phyloP scores from a whole-genome alignment of 192 early-diverging fungal species.

The Tieghemiomyces parasiticus region DNA sequence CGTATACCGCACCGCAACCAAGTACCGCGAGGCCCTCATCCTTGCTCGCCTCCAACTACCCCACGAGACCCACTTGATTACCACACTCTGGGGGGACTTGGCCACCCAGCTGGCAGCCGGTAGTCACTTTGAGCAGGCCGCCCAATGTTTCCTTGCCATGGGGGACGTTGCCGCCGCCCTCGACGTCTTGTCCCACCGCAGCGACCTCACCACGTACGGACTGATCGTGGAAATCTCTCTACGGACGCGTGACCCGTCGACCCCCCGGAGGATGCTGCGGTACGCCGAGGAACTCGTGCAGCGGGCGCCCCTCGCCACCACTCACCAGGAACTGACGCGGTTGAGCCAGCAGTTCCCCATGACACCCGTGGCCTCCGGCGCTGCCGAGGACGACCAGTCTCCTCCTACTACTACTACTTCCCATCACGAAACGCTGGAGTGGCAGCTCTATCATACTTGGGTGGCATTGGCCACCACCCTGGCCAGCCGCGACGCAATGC shows the following conservation, averaged over 20 bases:
- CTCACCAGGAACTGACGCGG: too few species aligned
- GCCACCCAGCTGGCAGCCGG: not conserved
- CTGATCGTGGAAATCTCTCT: not conserved
- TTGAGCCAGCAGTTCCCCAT: too few species aligned
- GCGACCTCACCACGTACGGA: not conserved
- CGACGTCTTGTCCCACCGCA: not conserved
- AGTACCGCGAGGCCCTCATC: not conserved
- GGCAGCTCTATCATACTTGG: too few species aligned
- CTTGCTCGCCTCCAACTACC: not conserved
- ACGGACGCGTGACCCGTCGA: not conserved
- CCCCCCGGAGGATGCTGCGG: not conserved
- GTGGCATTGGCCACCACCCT: too few species aligned
- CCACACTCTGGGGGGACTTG: not conserved
- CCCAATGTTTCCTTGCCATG: not conserved
- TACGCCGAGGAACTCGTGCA: not conserved
- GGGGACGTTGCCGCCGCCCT: not conserved
- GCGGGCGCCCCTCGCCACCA: too few species aligned
- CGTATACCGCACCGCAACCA: not conserved
- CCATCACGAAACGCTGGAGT: too few species aligned
- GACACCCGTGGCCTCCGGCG: too few species aligned
- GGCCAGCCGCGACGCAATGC: too few species aligned
- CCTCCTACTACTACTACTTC: too few species aligned
- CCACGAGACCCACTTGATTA: not conserved
- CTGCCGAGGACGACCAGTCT: too few species aligned
- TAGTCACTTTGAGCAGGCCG: not conserved